Percentiles rank a stretch among this genome's conserved stretches.
phyloP scores from a whole-genome alignment of 257 asterid species.

The Solanum chiquidenum region DNA sequence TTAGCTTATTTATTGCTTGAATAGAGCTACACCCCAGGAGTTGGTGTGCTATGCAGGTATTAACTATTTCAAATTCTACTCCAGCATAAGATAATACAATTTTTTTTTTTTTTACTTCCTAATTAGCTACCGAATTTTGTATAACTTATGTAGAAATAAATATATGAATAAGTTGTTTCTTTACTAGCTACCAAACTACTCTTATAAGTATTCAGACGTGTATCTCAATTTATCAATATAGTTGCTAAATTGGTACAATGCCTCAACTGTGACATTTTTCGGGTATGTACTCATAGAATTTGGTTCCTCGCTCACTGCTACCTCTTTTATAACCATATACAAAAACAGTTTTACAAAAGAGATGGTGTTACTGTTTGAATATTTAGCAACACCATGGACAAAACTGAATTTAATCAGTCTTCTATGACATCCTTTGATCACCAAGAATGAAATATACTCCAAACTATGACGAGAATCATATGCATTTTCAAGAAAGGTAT shows the following conservation, averaged over 20 bases:
- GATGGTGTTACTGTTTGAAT: not conserved
- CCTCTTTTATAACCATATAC: not conserved
- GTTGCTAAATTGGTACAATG: not conserved
- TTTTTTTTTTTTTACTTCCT: too few relatives aligned
- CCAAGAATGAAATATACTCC: not conserved
- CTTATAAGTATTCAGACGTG: not conserved
- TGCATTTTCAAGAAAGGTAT: not conserved
- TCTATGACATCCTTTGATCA: not conserved
- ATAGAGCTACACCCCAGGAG: not conserved
- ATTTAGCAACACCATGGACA: not conserved
- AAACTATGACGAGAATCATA: not conserved
- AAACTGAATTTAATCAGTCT: not conserved
- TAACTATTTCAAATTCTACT: not conserved
- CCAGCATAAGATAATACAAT: not conserved
- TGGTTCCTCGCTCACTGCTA: not conserved
- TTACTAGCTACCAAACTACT: not conserved
- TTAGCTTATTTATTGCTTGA: not conserved
- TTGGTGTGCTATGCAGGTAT: not conserved
- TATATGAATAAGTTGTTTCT: not conserved
- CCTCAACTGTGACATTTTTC: not conserved
- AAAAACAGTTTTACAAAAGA: not conserved
- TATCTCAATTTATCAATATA: not conserved
- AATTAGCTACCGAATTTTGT: not conserved
- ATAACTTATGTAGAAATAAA: not conserved
- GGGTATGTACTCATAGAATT: not conserved